phyloP scores from a whole-genome alignment of 225 moss, liverwort and hornwort species.

The Climacium dendroides region DNA sequence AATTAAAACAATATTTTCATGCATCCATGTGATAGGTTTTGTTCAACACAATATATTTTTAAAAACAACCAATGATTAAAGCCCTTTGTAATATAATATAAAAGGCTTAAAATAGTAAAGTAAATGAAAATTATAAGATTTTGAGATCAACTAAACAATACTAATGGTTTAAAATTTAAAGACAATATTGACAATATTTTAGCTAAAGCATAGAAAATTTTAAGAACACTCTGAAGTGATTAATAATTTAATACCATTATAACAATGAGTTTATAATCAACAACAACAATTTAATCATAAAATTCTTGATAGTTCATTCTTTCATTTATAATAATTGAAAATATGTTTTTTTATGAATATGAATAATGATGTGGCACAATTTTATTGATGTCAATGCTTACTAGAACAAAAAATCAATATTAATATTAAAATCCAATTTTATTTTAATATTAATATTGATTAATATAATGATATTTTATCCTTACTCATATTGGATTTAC shows the following conservation, averaged over 20 bases:
- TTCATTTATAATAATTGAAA: neutral
- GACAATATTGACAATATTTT: neutral
- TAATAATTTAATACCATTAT: neutral
- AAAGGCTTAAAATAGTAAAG: neutral
- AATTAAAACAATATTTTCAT: no score
- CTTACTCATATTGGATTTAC: neutral
- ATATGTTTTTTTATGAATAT: fast-evolving
- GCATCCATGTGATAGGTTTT: neutral
- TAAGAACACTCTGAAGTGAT: neutral
- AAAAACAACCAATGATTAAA: neutral
- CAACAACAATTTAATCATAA: neutral
- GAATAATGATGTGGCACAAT: neutral
- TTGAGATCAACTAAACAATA: no score
- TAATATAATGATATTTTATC: neutral
- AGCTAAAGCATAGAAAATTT: fast-evolving
- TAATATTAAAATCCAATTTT: neutral
- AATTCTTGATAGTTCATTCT: neutral
- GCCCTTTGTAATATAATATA: neutral
- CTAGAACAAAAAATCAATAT: neutral
- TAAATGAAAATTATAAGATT: fast-evolving
- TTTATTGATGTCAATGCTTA: neutral
- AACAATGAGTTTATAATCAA: neutral
- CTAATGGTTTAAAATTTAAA: neutral
- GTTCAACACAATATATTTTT: neutral
- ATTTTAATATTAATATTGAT: neutral